Evolutionary conservation across 768 basidiomycete genomes (phyloP).

Genomic region (Boletus eberwhitei): DNA sequence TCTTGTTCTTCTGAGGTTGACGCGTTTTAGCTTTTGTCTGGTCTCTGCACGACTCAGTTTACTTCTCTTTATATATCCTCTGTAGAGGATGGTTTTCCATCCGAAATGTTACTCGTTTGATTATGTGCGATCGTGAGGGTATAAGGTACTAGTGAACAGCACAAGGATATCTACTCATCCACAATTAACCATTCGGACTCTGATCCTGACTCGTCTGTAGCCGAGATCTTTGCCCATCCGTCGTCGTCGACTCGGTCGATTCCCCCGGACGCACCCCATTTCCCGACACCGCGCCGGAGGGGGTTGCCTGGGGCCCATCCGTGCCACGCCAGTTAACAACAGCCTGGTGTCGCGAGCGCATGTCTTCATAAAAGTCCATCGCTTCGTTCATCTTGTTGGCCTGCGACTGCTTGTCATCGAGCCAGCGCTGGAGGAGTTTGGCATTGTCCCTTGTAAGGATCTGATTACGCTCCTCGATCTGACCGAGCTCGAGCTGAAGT

Average conservation of each 20-base stretch:
- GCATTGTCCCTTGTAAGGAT: slow-evolving; percentile 92
- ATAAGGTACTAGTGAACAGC: slow-evolving; percentile 15
- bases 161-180: slow-evolving; percentile 35
- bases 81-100: slow-evolving; percentile 32
- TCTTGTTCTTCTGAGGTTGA: slow-evolving; percentile 28
- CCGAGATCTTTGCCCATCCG: slow-evolving; percentile 73
- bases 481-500: slow-evolving; percentile 84
- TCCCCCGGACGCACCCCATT: slow-evolving; percentile 46
- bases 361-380: slow-evolving; percentile 84
- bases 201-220: slow-evolving; percentile 66
- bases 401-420: slow-evolving; percentile 90
- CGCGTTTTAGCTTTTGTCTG: slow-evolving; percentile 18
- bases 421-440: slow-evolving; percentile 91
- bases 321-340: slow-evolving; percentile 56
- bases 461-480: slow-evolving; percentile 84
- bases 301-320: slow-evolving; percentile 31
- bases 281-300: slow-evolving; percentile 38
- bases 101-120: slow-evolving; percentile 24
- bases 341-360: slow-evolving; percentile 70
- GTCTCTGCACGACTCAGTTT: slow-evolving; percentile 17
- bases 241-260: slow-evolving; percentile 37
- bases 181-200: slow-evolving; percentile 92
- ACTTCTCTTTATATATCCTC: slow-evolving; percentile 26
- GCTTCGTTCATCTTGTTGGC: slow-evolving; percentile 96
- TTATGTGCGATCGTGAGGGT: slow-evolving; percentile 8